Evolutionary conservation across 805 yeast genomes (phyloP), one percentile per base, ranked within the genome.

Genomic region (Wickerhamomyces tratensis): DNA sequence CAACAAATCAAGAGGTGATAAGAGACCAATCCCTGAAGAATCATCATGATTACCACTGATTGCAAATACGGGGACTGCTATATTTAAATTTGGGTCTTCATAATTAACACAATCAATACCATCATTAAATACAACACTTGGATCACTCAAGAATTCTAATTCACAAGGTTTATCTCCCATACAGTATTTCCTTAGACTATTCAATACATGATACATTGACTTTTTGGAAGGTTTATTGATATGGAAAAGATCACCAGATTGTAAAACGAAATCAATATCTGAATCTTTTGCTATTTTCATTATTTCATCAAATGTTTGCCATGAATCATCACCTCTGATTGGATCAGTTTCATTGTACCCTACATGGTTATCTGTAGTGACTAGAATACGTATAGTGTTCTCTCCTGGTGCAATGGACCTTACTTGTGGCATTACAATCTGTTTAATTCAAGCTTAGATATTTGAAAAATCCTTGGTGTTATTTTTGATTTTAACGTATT

Each of bases 31-130:
- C 1, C 98, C 98, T 0, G 95, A 85, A 4, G 96, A 86, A 62
- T 93, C 98, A 61, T 93, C 98, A 59, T 93, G 98, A 54, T 93
- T 93, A 3, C 98, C 98, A 38, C 91, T 79, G 5, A 93, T 91
- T 7, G 89, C 91, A 67, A 93, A 87, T 8, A 93, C 74, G 0
- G 98, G 98, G 13, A 89, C 74, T 0, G 95, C 79, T 4, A 93
- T 81, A 60, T 93, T 93, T 46, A 86, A 62, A 59, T 93, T 87
- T 2, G 91, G 87, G 59, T 93, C 98, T 56, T 86, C 93, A 58
- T 86, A 94, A 55, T 88, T 88, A 27, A 89, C 84, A 43, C 76
- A 73, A 40, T 79, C 74, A 49, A 83, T 70, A 14, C 84, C 82
- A 43, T 77, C 79, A 39, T 75, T 79, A 48, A 83, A 70, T 2